Evolutionary conservation across 805 yeast species (phyloP), one percentile per base, ranked within the genome.

Genomic region (Candida ficus): DNA sequence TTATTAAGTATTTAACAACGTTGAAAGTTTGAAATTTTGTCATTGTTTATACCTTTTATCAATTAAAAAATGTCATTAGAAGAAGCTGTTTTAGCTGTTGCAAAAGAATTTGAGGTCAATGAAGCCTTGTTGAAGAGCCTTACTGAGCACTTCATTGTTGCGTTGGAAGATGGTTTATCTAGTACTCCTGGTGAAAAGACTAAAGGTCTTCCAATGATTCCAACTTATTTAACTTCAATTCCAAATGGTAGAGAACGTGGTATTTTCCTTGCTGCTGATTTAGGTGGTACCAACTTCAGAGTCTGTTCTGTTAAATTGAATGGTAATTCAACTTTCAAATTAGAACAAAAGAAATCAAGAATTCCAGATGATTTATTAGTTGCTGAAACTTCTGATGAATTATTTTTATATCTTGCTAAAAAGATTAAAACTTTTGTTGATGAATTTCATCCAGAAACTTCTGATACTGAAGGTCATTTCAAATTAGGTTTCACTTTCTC

Each of bases 231-330:
- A 26, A 86, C 96, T 8, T 71, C 75, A 10, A 74, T 87, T 42
- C 99, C 99, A 18, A 75, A 73, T 32, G 99, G 99, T 33, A 70
- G 75, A 35, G 99, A 91, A 60, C 70, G 68, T 41, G 98, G 98
- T 33, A 69, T 85, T 29, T 78, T 73, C 47, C 67, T 91, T 45
- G 98, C 98, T 40, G 95, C 93, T 5, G 98, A 91, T 58, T 71
- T 91, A 39, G 99, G 99, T 47, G 98, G 98, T 37, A 90, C 98
- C 43, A 90, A 93, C 62, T 88, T 91, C 66, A 74, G 99, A 55
- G 96, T 93, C 20, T 89, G 97, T 59, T 88, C 96, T 2, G 90
- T 91, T 23, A 61, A 71, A 28, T 71, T 91, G 52, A 68, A 73
- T 37, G 95, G 95, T 39, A 80, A 80, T 55, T 87, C 85, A 50